phyloP scores from a whole-genome alignment of 164 flowering plant species.

The Stephania japonica region DNA sequence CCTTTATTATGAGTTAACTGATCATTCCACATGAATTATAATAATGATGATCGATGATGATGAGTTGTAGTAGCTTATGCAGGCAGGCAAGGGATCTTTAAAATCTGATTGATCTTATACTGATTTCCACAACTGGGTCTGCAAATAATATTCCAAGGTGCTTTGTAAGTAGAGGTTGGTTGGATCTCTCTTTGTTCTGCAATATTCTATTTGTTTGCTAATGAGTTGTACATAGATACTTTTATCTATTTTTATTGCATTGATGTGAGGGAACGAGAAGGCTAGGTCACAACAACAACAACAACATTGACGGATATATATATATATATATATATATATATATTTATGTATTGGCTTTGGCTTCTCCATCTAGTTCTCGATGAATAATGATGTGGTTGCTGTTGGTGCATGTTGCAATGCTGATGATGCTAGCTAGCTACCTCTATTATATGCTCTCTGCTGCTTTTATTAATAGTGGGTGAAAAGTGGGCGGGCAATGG shows the following conservation, averaged over 20 bases:
- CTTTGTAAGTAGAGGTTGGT: constrained; percentile 9
- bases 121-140: constrained; percentile 20
- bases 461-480: background rate
- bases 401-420: background rate
- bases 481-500: background rate
- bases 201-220: constrained; percentile 26
- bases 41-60: too few relatives aligned
- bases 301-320: background rate
- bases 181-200: constrained; percentile 14
- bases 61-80: constrained; percentile 1
- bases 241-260: constrained; percentile 13
- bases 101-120: constrained; percentile 16
- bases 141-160: constrained; percentile 20
- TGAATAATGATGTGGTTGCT: background rate
- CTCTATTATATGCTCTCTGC: constrained; percentile 4
- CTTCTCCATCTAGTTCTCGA: background rate
- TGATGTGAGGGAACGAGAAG: constrained; percentile 27
- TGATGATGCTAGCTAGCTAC: background rate
- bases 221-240: constrained; percentile 27
- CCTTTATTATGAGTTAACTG: background rate
- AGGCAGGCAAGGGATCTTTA: constrained; percentile 18
- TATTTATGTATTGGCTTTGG: background rate
- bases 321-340: too few relatives aligned
- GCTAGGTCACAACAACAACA: background rate
- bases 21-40: too few relatives aligned